Base-by-base conservation (phyloP, 495 filamentous ascomycete genomes). In the Tuber brumale region DNA sequence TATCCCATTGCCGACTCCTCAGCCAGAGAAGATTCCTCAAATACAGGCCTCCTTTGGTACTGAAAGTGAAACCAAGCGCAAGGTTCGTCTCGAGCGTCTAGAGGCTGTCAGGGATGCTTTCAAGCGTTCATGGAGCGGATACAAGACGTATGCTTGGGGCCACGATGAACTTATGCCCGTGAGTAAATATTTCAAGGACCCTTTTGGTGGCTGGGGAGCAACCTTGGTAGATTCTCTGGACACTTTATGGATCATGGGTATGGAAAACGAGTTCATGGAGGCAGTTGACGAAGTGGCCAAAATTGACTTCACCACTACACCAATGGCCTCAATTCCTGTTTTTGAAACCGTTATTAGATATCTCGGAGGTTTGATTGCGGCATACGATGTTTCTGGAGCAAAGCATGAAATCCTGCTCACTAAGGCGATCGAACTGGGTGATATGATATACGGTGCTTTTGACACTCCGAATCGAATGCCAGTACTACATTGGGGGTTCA, bases 391-490 rank as follows among this genome's bases (percentile, higher is more conserved):
- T 72, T 91, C 90, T 72, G 93, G 89, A 16, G 89, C 87, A 35
- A 90, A 90, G 76, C 80, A 83, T 75, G 73, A 77, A 37, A 86
- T 90, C 37, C 86, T 98, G 41, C 86, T 99, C 74, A 89, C 93
- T 69, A 98, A 98, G 84, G 94, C 95, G 14, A 86, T 92, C 45
- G 92, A 97, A 84, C 86, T 99, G 70, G 95, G 89, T 23, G 93
- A 97, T 80, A 88, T 99, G 43, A 82, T 99, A 71, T 97, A 96
- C 85, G 90, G 93, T 69, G 91, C 92, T 19, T 99, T 99, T 84
- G 95, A 99, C 84, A 98, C 95, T 12, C 95, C 95, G 0, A 99
- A 99, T 82, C 89, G 94, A 74, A 96, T 99, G 94, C 95, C 95
- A 19, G 83, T 92, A 31, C 89, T 95, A 3, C 95, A 91, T 84